Evolutionary conservation across 1,284 basidiomycete species (phyloP).

Genomic region (Heterobasidion irregulare): DNA sequence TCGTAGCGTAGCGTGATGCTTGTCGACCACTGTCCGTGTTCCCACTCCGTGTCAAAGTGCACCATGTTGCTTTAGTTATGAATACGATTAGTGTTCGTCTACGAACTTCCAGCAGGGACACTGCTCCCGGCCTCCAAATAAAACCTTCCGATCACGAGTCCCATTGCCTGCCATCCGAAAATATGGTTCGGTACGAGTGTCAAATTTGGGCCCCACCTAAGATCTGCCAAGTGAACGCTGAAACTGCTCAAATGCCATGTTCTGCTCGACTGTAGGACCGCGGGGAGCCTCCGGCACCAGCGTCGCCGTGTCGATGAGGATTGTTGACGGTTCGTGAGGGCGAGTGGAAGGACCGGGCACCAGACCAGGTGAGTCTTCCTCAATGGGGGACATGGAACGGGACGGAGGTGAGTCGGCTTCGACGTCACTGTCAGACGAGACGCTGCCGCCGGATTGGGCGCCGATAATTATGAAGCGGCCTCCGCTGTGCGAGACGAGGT

Average conservation of each 20-base stretch:
- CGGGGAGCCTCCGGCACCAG: slow-evolving; percentile 37
- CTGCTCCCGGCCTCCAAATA: background rate
- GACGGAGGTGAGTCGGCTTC: slow-evolving; percentile 46
- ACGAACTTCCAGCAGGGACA: background rate
- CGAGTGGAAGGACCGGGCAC: slow-evolving; percentile 4
- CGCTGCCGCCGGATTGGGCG: slow-evolving; percentile 27
- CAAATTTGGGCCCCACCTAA: background rate
- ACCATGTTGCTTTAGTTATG: slow-evolving; percentile 9
- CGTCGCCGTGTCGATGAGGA: slow-evolving; percentile 34
- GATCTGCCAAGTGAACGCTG: slow-evolving; percentile 30
- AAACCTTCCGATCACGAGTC: too few species aligned
- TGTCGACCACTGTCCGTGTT: slow-evolving; percentile 4
- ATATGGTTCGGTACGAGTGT: too few species aligned
- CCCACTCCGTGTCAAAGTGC: slow-evolving; percentile 3
- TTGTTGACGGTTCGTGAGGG: slow-evolving; percentile 6
- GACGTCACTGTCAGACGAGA: slow-evolving; percentile 46
- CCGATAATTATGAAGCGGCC: slow-evolving; percentile 49
- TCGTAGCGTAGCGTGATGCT: slow-evolving; percentile 2
- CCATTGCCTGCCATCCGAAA: background rate
- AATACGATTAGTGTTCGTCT: slow-evolving; percentile 7
- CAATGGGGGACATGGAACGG: slow-evolving; percentile 40
- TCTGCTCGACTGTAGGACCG: slow-evolving; percentile 68
- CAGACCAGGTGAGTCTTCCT: background rate
- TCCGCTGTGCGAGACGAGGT: slow-evolving; percentile 68
- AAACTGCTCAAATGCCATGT: slow-evolving; percentile 71